Percentiles rank a stretch among this genome's conserved stretches.
Conservation (phyloP, 2,329 filamentous ascomycete species). For the Pseudocercospora cruenta region DNA sequence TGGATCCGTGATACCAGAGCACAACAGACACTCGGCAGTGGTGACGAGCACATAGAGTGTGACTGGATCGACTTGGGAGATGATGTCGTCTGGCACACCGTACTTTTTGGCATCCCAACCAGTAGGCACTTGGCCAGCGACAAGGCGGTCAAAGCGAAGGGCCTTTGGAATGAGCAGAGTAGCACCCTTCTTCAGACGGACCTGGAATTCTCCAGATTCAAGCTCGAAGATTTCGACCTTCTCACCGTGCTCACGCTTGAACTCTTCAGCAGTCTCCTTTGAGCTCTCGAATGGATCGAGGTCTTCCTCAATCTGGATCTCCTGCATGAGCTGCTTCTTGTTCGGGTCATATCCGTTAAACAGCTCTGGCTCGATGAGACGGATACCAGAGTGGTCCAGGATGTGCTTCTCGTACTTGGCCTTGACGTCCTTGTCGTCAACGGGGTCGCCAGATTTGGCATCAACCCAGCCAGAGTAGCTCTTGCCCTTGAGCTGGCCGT, state of each 20-base stretch:
- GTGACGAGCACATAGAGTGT: slow-evolving; percentile 94
- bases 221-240: slow-evolving; percentile 98
- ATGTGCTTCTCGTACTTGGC: slow-evolving; percentile 96
- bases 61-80: slow-evolving; percentile 94
- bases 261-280: slow-evolving; percentile 96
- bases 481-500: slow-evolving; percentile 92
- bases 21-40: slow-evolving; percentile 86
- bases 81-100: slow-evolving; percentile 95
- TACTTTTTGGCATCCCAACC: slow-evolving; percentile 97
- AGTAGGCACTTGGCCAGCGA: slow-evolving; percentile 94
- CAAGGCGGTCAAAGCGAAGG: slow-evolving; percentile 92
- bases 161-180: slow-evolving; percentile 96
- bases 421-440: slow-evolving; percentile 98
- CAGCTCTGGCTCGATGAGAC: slow-evolving; percentile 94
- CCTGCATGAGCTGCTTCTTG: slow-evolving; percentile 97
- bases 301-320: slow-evolving; percentile 96
- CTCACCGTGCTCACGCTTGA: slow-evolving; percentile 94
- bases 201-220: slow-evolving; percentile 87
- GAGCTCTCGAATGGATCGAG: slow-evolving; percentile 96
- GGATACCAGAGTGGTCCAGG: slow-evolving; percentile 94
- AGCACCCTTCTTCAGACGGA: slow-evolving; percentile 93
- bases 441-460: slow-evolving; percentile 87
- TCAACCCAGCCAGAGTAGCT: slow-evolving; percentile 98
- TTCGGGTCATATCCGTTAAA: slow-evolving; percentile 97
- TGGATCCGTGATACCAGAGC: slow-evolving; percentile 94